Conservation (phyloP, 2,329 filamentous ascomycete genomes). For the Hirsutella minnesotensis region DNA sequence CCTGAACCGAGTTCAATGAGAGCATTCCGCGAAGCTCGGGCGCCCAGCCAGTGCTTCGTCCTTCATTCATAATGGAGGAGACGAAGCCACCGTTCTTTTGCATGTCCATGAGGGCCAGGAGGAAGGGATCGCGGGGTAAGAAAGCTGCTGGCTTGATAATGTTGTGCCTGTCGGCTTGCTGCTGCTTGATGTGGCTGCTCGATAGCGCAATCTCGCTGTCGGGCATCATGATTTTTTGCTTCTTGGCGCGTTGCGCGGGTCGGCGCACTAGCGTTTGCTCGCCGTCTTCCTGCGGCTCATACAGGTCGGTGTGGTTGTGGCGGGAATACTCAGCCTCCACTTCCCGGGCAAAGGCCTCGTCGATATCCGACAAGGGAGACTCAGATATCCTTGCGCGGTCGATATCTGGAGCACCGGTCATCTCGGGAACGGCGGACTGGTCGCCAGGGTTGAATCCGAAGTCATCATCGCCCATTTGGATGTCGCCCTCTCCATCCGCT, state of each 20-base stretch:
- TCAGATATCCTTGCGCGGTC: constrained; percentile 53
- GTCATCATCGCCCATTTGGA: constrained; percentile 49
- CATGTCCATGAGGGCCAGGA: constrained; percentile 82
- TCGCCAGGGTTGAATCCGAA: constrained; percentile 53
- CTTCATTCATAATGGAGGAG: constrained; percentile 72
- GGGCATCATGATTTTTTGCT: constrained; percentile 70
- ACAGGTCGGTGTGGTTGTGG: constrained; percentile 44
- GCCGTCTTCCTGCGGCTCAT: constrained; percentile 46
- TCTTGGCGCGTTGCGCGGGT: constrained; percentile 59
- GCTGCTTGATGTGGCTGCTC: constrained; percentile 67
- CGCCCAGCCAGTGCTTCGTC: constrained; percentile 69
- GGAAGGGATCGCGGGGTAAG: constrained; percentile 73
- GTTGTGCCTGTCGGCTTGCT: constrained; percentile 74
- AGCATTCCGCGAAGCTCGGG: constrained; percentile 86
- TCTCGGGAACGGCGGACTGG: constrained; percentile 42
- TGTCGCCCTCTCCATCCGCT: constrained; percentile 51
- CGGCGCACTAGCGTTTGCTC: constrained; percentile 50
- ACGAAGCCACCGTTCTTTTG: constrained; percentile 88
- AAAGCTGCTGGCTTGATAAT: constrained; percentile 77
- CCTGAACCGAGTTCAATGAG: constrained; percentile 71
- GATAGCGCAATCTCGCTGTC: constrained; percentile 72
- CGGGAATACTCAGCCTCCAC: constrained; percentile 46
- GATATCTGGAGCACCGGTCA: constrained; percentile 32
- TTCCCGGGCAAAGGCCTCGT: constrained; percentile 48
- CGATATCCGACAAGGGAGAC: constrained; percentile 58